phyloP scores from a whole-genome alignment of 1,284 basidiomycete species.

The Trametes sp. region DNA sequence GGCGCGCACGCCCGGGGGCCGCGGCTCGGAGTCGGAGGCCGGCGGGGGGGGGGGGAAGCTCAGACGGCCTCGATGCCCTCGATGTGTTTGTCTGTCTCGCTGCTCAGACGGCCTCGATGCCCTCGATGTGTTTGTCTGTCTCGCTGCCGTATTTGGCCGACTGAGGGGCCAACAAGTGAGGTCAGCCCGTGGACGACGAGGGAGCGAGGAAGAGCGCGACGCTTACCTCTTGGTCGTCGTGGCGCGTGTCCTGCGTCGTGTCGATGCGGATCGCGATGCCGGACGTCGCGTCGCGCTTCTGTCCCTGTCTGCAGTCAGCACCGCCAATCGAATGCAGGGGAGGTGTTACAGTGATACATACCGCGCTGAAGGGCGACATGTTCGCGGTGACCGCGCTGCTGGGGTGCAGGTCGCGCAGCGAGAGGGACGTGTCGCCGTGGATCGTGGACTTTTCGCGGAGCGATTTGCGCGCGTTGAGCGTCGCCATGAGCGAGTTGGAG shows the following conservation, averaged over 20 bases:
- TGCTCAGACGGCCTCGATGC: conserved; percentile 17
- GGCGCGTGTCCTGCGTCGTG: conserved; percentile 54
- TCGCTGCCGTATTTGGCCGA: conserved; percentile 15
- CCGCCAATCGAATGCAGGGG: not conserved
- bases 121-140: conserved; percentile 10
- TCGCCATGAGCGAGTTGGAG: conserved; percentile 62
- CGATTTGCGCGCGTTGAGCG: conserved; percentile 60
- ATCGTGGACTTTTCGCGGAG: conserved; percentile 51
- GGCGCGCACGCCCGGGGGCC: no score
- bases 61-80: conserved; percentile 14
- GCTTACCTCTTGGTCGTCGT: conserved; percentile 16
- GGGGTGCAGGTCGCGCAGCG: conserved; percentile 49
- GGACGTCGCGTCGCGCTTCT: conserved; percentile 14
- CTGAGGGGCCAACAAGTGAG: not conserved
- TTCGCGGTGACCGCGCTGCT: conserved; percentile 3
- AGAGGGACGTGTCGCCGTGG: conserved; percentile 51
- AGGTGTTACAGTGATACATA: not conserved
- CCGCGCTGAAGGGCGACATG: conserved; percentile 12
- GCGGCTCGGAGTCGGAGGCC: no score
- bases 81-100: conserved; percentile 14
- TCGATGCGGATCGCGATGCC: conserved; percentile 58
- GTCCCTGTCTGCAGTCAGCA: not conserved
- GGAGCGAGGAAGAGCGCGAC: not conserved
- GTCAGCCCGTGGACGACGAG: not conserved
- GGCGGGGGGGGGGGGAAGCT: not conserved